These are phyloP conservation scores for Royoungia palumana DNA, from an alignment of 768 basidiomycete species.

Conservation along the genomic window DNA sequence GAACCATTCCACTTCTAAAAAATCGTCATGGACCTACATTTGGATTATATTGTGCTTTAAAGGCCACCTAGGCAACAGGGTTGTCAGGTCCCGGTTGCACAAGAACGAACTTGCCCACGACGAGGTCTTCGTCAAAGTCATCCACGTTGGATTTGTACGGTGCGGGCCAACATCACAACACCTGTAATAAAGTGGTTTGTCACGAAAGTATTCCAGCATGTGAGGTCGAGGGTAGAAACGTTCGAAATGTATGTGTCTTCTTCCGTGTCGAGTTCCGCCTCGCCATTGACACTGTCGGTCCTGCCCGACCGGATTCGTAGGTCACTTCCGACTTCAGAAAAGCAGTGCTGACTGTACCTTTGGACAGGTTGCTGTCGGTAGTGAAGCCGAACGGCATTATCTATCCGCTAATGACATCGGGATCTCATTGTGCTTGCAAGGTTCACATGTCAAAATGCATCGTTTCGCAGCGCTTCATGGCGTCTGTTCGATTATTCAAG, in stretches of 20 bases:
- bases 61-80: conserved; percentile 19
- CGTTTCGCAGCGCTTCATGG: conserved; percentile 32
- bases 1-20: too few species aligned
- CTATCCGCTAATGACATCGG: conserved; percentile 27
- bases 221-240: conserved; percentile 28
- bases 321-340: conserved; percentile 1
- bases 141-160: conserved; percentile 38
- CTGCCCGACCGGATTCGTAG: conserved; percentile 31
- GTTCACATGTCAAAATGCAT: conserved; percentile 31
- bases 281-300: conserved; percentile 7
- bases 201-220: conserved; percentile 39
- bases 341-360: neutral
- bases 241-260: conserved; percentile 34
- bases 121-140: conserved; percentile 31
- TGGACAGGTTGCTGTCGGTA: conserved; percentile 25
- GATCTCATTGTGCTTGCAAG: conserved; percentile 26
- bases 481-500: conserved; percentile 29
- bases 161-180: conserved; percentile 36
- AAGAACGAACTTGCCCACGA: conserved; percentile 20
- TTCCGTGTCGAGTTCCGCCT: neutral
- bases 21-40: neutral
- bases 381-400: conserved; percentile 23
- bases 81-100: conserved; percentile 16
- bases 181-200: conserved; percentile 35
- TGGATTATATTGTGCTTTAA: conserved; percentile 33